Conservation (phyloP, 2,329 filamentous ascomycete genomes). For the Fusarium aywerte region DNA sequence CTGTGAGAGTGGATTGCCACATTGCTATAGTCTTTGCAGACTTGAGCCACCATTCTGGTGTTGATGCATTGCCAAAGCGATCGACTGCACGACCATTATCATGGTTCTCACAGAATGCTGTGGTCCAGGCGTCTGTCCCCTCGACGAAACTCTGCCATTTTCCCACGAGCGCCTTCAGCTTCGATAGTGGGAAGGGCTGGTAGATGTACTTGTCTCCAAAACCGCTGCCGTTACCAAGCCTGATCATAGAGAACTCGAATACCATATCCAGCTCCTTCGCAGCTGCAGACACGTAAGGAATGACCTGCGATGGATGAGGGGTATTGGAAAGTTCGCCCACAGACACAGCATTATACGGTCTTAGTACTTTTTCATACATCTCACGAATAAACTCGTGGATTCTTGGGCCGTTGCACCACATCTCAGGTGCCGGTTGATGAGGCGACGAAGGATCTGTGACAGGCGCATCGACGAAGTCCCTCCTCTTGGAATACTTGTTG, state of each 20-base stretch:
- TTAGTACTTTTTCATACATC: constrained; percentile 64
- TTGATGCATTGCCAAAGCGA: constrained; percentile 61
- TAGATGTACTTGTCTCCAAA: constrained; percentile 62
- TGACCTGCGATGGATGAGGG: constrained; percentile 61
- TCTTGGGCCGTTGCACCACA: constrained; percentile 70
- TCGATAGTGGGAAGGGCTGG: constrained; percentile 57
- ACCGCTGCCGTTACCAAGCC: constrained; percentile 62
- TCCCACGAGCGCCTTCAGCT: constrained; percentile 56
- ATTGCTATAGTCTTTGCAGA: constrained; percentile 65
- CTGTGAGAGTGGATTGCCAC: constrained; percentile 61
- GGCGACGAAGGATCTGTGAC: constrained; percentile 53
- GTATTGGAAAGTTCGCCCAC: constrained; percentile 72
- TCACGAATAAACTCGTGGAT: constrained; percentile 71
- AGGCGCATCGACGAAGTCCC: constrained; percentile 64
- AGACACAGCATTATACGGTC: constrained; percentile 67
- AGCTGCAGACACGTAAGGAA: constrained; percentile 64
- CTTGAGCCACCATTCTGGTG: constrained; percentile 55
- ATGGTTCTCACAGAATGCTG: constrained; percentile 72
- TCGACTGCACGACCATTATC: constrained; percentile 69
- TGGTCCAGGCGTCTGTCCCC: constrained; percentile 66
- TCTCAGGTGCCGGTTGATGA: constrained; percentile 58
- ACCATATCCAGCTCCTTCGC: constrained; percentile 70
- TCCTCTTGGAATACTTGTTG: constrained; percentile 72
- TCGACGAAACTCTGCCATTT: constrained; percentile 63
- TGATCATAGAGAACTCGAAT: constrained; percentile 68